Percentiles rank a stretch among this genome's conserved stretches.
These are phyloP conservation scores for Taphrina pruni DNA, from an alignment of 1,139 yeast genomes.

Conservation along the genomic window DNA sequence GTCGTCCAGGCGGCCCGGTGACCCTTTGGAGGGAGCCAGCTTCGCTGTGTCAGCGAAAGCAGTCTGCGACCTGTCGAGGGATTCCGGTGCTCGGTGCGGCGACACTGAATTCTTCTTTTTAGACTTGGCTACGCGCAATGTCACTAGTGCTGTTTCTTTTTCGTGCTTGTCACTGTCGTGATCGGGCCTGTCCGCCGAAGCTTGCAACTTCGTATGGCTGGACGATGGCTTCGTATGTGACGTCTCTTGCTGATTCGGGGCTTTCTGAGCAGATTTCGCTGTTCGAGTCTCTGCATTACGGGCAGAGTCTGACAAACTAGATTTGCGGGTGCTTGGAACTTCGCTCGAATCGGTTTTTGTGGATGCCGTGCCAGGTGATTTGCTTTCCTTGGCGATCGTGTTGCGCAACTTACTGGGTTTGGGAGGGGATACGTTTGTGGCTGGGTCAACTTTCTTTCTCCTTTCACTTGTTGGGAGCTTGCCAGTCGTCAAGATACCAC, in stretches of 20 bases:
- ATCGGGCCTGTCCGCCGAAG: not conserved
- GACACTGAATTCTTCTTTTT: not conserved
- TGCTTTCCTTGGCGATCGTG: not conserved
- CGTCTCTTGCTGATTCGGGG: not conserved
- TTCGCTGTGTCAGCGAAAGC: slow-evolving; percentile 12
- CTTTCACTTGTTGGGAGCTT: not conserved
- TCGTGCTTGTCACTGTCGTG: not conserved
- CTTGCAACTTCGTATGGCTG: slow-evolving; percentile 1
- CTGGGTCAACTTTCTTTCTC: slow-evolving; percentile 13
- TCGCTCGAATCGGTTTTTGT: not conserved
- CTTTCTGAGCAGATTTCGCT: not conserved
- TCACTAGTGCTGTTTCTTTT: not conserved
- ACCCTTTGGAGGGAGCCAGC: slow-evolving; percentile 15
- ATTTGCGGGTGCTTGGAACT: not conserved
- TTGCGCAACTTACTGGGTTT: slow-evolving; percentile 10
- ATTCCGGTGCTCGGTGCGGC: not conserved
- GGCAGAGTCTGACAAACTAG: not conserved
- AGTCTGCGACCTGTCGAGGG: slow-evolving; percentile 18
- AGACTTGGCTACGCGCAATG: not conserved
- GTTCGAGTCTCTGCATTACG: not conserved
- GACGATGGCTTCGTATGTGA: not conserved
- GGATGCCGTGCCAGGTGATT: not conserved
- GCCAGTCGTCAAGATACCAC: slow-evolving; percentile 27
- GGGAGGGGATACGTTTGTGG: not conserved
- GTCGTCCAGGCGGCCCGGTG: slow-evolving; percentile 5